Evolutionary conservation across 768 basidiomycete species (phyloP), one percentile per base, ranked within the genome.

Genomic region (Mycena haematopus): DNA sequence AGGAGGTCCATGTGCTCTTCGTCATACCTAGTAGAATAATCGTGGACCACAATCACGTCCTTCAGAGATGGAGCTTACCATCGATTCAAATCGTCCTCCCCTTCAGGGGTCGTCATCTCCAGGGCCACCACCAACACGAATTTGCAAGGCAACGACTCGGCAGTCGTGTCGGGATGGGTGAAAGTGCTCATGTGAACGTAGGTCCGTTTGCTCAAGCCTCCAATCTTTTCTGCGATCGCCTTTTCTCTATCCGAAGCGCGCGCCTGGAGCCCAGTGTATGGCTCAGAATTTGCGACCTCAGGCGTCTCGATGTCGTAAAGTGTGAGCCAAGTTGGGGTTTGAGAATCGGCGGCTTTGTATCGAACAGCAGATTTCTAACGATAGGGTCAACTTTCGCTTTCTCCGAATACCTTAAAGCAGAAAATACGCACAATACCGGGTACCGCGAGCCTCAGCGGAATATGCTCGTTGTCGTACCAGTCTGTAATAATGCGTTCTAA

Each of bases 381-480:
- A 21, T 22, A 25, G 1, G 33, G 9, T 11, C 19, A 42, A 19
- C n/a, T 42, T n/a, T 36, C 9, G 4, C 0, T 44, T 22, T 27
- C 52, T 11, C 22, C 3, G 29, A 25, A 33, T 22, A 17, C 17
- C 11, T 36, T 25, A 22, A 3, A 27, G 45, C 13, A 31, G 1
- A 11, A 31, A 13, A 51, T 25, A 57, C 64, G 24, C 17, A 62
- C 65, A 65, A 77, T 68, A 1, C 76, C 74, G 19, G 75, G 74
- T 24, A 76, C 71, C 10, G 73, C 70, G 21, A 75, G 67, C 27
- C 75, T 67, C 11, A 70, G 69, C 10, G 75, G 75, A 33, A 65
- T 73, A 51, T 77, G 77, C 60, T 76, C 75, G 33, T 73, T 73
- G 52, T 76, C 73, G 68, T 76, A 77, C 75, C 77, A 78, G 49